A percentile compares a stretch with the other conserved stretches of the same genome.
These are phyloP conservation scores for Amaranthus tricolor DNA, from an alignment of 179 eudicot species.

Conservation along the genomic window DNA sequence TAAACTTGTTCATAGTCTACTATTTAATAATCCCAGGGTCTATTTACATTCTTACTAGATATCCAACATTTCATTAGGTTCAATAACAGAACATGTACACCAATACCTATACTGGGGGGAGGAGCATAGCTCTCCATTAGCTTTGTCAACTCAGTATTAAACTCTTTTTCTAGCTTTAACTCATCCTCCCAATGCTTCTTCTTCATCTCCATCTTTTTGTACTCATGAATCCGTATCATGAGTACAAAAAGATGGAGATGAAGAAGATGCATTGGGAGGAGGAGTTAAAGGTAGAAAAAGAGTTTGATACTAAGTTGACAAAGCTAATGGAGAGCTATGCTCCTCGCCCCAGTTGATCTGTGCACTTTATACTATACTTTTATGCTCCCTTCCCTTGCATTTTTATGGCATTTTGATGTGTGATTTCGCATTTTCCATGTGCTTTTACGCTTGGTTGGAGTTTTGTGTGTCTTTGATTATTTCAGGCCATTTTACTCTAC, in stretches of 20 bases:
- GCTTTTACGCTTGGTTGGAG: too few species aligned
- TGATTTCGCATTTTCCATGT: too few species aligned
- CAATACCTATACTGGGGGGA: slow-evolving; percentile 7
- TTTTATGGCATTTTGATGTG: too few species aligned
- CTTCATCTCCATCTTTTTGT: slow-evolving; percentile 43
- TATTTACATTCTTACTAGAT: too few species aligned
- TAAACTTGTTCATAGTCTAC: too few species aligned
- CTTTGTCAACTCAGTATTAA: slow-evolving; percentile 38
- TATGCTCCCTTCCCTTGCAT: too few species aligned
- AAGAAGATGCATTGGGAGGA: slow-evolving; percentile 48
- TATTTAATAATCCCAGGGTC: neutral
- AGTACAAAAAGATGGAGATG: slow-evolving; percentile 40
- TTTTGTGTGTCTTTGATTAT: too few species aligned
- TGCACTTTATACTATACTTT: too few species aligned
- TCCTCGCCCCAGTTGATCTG: slow-evolving; percentile 33
- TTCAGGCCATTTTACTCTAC: too few species aligned
- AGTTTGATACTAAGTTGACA: slow-evolving; percentile 39
- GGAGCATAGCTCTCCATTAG: slow-evolving; percentile 60
- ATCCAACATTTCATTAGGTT: too few species aligned
- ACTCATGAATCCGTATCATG: slow-evolving; percentile 37
- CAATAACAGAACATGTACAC: too few species aligned
- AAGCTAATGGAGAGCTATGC: slow-evolving; percentile 55
- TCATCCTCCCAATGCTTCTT: slow-evolving; percentile 44
- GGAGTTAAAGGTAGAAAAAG: slow-evolving; percentile 45
- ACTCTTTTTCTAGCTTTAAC: slow-evolving; percentile 46